These are phyloP conservation scores for Penicillium verhagenii DNA, from an alignment of 495 filamentous ascomycete genomes.

Conservation along the genomic window DNA sequence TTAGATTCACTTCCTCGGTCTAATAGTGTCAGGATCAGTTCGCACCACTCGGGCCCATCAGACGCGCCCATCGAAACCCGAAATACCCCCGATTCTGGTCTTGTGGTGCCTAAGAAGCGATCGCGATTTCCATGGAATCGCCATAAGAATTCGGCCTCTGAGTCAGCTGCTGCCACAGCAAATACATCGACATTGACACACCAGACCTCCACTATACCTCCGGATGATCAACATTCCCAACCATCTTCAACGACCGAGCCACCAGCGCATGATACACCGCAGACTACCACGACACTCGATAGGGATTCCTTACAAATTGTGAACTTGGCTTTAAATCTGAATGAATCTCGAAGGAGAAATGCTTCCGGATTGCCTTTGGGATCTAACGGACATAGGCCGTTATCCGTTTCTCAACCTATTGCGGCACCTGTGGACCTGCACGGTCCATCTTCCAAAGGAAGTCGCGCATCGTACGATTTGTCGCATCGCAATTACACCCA, in stretches of 20 bases:
- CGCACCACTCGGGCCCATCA: conserved; percentile 26
- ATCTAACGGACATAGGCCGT: conserved; percentile 43
- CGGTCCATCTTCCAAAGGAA: conserved; percentile 11
- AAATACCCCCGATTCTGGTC: conserved; percentile 30
- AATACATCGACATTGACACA: conserved; percentile 2
- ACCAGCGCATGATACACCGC: conserved; percentile 8
- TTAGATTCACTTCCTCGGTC: conserved; percentile 41
- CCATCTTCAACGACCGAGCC: conserved; percentile 12
- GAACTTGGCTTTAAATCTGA: conserved; percentile 83
- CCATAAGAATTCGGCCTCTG: conserved; percentile 30
- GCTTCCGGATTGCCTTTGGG: conserved; percentile 50
- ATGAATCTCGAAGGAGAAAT: conserved; percentile 71
- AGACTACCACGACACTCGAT: conserved; percentile 48
- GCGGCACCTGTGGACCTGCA: conserved; percentile 17
- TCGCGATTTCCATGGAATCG: conserved; percentile 41
- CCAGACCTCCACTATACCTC: conserved; percentile 8
- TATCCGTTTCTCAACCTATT: conserved; percentile 39
- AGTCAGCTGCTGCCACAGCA: conserved; percentile 8
- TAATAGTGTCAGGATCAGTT: conserved; percentile 24
- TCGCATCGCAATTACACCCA: conserved; percentile 21
- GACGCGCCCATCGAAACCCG: conserved; percentile 34
- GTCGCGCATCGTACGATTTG: conserved; percentile 13
- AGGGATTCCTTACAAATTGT: conserved; percentile 83
- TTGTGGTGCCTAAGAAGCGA: conserved; percentile 37
- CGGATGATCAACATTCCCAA: conserved; percentile 6